Base-by-base conservation (phyloP, 495 filamentous ascomycete genomes). In the Talaromyces proteolyticus region DNA sequence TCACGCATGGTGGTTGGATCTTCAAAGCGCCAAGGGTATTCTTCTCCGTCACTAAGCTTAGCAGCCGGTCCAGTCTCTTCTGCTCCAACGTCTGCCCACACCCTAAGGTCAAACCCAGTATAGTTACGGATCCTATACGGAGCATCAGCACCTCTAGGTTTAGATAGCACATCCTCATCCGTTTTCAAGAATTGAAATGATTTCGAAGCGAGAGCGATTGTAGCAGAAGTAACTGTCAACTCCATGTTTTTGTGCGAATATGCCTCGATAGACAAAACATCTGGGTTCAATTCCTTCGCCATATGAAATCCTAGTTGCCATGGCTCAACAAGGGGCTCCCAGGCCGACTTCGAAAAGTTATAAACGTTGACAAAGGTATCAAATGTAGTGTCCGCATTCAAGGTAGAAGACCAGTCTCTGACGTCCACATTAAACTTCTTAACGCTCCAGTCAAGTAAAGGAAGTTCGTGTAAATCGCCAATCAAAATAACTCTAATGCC, bases 281-380 rank as follows among this genome's bases (percentile, higher is more conserved):
- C 87, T 1, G 83, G 87, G 52, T 81, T 78, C 41, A 80, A 70
- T 40, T 92, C 85, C 59, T 84, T 89, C 10, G 89, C 85, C 69
- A 97, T 78, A 47, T 93, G 89, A 57, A 97, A 84, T 22, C 91
- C 92, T 18, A 97, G 70, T 52, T 93, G 84, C 93, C 93, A 98
- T 25, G 94, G 93, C 64, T 98, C 93, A 21, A 97, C 85, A 25
- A 98, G 71, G 7, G 93, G 93, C 64, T 97, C 93, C 93, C 93
- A 98, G 7, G 90, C 88, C 1, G 94, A 97, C 64, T 98, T 97
- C 18, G 93, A 91, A 67, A 98, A 98, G 65, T 97, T 98, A 74
- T 94, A 97, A 45, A 97, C 84, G 62, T 97, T 98, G 57, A 94
- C 75, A 65, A 93, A 96, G 50, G 89, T 91, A 56, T 97, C 89